These are phyloP conservation scores for Gynochthodes officinalis DNA, from an alignment of 257 asterid species.

Conservation along the genomic window DNA sequence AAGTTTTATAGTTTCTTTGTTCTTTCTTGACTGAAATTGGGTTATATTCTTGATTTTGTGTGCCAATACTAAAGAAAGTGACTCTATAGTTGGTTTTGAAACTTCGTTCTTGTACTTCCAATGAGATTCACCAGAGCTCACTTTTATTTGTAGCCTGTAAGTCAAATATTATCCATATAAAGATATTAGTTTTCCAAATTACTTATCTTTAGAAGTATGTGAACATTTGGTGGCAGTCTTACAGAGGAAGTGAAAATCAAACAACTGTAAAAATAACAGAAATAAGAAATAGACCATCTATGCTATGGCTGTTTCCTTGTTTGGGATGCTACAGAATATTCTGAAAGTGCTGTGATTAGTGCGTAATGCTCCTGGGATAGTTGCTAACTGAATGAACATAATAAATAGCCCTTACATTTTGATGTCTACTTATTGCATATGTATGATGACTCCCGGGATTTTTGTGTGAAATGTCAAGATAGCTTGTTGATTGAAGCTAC, in stretches of 20 bases:
- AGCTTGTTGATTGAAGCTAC: background rate
- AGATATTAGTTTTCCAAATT: background rate
- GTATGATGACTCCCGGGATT: background rate
- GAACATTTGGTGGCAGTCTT: background rate
- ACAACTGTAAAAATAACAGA: background rate
- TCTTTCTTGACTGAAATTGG: background rate
- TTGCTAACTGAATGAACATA: background rate
- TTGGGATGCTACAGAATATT: too few species aligned
- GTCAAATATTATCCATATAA: background rate
- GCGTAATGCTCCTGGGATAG: background rate
- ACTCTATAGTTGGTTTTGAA: background rate
- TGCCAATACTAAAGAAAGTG: background rate
- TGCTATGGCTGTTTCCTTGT: background rate
- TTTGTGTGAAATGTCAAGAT: background rate
- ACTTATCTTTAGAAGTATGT: background rate
- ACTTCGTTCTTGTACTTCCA: background rate
- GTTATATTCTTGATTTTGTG: background rate
- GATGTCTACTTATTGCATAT: background rate
- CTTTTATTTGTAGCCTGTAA: background rate
- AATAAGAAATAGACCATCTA: background rate
- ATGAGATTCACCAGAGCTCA: background rate
- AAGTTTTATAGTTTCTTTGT: background rate
- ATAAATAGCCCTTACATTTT: background rate
- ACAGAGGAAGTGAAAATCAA: background rate
- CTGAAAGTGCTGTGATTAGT: background rate